A percentile compares a stretch with the other conserved stretches of the same genome.
Conservation (phyloP, 2,329 filamentous ascomycete species). For the Aureobasidium vineae region DNA sequence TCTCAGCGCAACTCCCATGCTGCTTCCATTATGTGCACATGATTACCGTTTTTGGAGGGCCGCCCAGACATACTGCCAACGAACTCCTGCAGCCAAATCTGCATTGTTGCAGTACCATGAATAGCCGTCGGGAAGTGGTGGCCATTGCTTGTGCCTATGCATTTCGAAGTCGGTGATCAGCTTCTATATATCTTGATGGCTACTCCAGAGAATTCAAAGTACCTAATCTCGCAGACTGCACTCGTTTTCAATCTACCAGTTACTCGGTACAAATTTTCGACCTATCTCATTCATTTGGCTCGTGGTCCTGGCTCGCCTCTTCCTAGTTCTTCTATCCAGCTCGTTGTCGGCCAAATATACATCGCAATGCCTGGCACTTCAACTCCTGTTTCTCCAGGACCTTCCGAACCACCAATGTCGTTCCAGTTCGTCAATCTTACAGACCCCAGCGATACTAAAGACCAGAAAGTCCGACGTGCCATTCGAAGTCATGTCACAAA, state of each 20-base stretch:
- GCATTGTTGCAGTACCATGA: constrained; percentile 25
- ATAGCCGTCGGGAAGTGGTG: constrained; percentile 21
- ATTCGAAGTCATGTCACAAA: constrained; percentile 40
- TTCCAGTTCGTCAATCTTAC: constrained; percentile 23
- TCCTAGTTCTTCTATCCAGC: neutral
- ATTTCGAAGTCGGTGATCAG: neutral
- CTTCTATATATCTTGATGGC: constrained; percentile 16
- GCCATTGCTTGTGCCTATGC: constrained; percentile 11
- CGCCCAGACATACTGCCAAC: constrained; percentile 15
- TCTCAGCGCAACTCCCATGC: neutral
- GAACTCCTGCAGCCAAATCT: constrained; percentile 24
- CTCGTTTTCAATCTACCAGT: neutral
- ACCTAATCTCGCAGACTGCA: constrained; percentile 8
- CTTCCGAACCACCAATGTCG: constrained; percentile 11
- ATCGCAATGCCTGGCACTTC: constrained; percentile 4
- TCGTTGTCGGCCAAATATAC: neutral
- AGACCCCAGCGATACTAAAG: constrained; percentile 39
- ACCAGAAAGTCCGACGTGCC: constrained; percentile 35
- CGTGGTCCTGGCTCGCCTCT: neutral
- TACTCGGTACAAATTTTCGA: neutral
- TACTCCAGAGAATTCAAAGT: neutral
- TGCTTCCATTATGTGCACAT: neutral
- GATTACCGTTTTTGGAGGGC: constrained; percentile 2
- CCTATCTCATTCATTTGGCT: neutral
- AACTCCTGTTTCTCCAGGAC: constrained; percentile 3